Conservation (phyloP, 192 early-diverging fungal genomes). For the Spinellus fusiger region DNA sequence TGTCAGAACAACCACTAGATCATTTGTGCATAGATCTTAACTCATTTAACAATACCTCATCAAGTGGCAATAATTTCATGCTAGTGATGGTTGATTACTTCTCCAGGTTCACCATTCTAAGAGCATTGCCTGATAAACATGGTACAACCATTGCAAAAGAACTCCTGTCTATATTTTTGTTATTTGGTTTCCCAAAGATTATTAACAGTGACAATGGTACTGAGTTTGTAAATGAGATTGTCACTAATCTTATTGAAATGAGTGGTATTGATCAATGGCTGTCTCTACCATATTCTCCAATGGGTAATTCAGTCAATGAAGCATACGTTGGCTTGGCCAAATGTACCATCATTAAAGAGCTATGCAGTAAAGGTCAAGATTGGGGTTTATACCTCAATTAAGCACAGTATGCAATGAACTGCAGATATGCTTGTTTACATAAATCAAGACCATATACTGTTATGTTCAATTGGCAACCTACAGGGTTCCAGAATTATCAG, state of each 20-base stretch:
- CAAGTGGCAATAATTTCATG: slow-evolving; percentile 1
- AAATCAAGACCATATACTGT: not conserved
- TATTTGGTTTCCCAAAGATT: slow-evolving; percentile 3
- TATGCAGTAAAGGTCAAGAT: not conserved
- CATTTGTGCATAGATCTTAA: not conserved
- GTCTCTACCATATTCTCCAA: not conserved
- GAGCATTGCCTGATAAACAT: not conserved
- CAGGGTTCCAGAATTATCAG: too few relatives aligned
- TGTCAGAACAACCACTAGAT: too few relatives aligned
- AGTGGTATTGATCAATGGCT: not conserved
- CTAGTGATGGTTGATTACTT: slow-evolving; percentile 2
- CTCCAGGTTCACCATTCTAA: too few relatives aligned
- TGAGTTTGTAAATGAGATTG: too few relatives aligned
- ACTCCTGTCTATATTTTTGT: not conserved
- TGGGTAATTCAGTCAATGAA: too few relatives aligned
- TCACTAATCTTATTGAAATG: not conserved
- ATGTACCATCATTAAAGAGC: not conserved
- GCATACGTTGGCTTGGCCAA: not conserved
- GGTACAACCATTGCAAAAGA: not conserved
- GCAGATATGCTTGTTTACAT: not conserved
- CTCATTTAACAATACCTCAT: not conserved
- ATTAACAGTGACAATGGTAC: not conserved
- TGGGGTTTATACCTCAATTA: not conserved
- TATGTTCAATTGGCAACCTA: too few relatives aligned
- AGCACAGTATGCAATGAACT: not conserved